Percentiles rank a stretch among this genome's conserved stretches.
phyloP scores from a whole-genome alignment of 73 alveolate species.

The Halteria grandinella region DNA sequence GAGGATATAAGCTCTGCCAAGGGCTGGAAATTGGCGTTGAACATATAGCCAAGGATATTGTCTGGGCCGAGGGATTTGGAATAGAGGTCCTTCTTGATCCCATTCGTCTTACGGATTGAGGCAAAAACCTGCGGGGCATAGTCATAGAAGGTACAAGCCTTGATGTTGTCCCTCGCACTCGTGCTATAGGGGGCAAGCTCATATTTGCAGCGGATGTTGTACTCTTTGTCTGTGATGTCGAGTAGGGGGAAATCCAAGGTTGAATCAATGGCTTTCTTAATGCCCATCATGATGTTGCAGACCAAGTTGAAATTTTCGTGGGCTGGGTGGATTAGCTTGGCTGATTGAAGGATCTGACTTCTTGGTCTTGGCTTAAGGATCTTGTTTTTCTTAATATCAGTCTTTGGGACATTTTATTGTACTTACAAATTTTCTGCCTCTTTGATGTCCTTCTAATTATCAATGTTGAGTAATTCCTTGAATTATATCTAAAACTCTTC shows the following conservation, averaged over 20 bases:
- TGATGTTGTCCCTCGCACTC: slow-evolving; percentile 55
- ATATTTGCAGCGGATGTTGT: slow-evolving; percentile 70
- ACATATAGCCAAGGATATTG: slow-evolving; percentile 61
- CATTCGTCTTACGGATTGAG: slow-evolving; percentile 76
- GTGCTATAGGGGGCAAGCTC: slow-evolving; percentile 82
- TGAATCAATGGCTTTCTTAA: slow-evolving; percentile 85
- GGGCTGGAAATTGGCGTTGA: slow-evolving; percentile 58
- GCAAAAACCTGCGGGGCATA: slow-evolving; percentile 90
- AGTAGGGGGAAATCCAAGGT: slow-evolving; percentile 68
- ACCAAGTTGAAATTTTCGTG: slow-evolving; percentile 90
- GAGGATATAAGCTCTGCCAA: slow-evolving; percentile 82
- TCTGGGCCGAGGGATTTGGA: slow-evolving; percentile 85
- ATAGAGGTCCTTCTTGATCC: slow-evolving; percentile 72
- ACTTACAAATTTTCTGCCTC: not conserved
- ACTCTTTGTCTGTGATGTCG: slow-evolving; percentile 72
- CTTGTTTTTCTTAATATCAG: slow-evolving; percentile 17
- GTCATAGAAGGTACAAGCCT: slow-evolving; percentile 83
- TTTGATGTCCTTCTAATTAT: slow-evolving; percentile 2
- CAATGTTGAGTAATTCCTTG: slow-evolving; percentile 5
- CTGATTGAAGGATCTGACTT: slow-evolving; percentile 13
- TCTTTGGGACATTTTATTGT: slow-evolving; percentile 7
- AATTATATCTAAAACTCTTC: not conserved
- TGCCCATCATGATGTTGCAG: slow-evolving; percentile 91
- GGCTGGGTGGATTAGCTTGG: slow-evolving; percentile 74
- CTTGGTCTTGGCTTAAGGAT: slow-evolving; percentile 16